phyloP scores from a whole-genome alignment of 768 basidiomycete species.

The Crepidotus variabilis region DNA sequence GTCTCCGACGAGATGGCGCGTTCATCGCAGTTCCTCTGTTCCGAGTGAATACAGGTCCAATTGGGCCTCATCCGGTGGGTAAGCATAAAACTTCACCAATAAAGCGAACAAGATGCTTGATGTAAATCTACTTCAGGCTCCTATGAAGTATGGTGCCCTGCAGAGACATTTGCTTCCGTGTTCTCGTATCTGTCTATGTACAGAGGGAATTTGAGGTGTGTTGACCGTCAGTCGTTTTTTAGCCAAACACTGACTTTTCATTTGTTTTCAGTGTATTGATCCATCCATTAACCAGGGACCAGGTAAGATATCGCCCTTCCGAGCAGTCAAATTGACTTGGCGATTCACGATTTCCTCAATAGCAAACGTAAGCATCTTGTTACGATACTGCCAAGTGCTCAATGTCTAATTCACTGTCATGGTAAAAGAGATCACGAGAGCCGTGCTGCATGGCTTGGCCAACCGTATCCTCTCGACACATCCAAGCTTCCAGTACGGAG shows the following conservation, averaged over 20 bases:
- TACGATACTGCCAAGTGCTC: background rate
- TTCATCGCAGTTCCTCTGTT: constrained; percentile 78
- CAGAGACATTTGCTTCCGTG: constrained; percentile 70
- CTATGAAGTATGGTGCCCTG: constrained; percentile 79
- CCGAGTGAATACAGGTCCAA: constrained; percentile 64
- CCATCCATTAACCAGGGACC: constrained; percentile 69
- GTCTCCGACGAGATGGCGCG: constrained; percentile 68
- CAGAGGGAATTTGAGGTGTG: constrained; percentile 70
- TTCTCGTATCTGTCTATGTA: constrained; percentile 74
- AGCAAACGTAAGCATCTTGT: background rate
- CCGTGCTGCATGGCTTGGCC: constrained; percentile 74
- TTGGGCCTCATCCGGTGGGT: constrained; percentile 79
- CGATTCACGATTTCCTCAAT: too few species aligned
- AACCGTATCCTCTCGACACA: constrained; percentile 65
- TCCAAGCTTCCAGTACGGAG: constrained; percentile 46
- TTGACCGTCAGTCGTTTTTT: background rate
- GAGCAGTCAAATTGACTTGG: background rate
- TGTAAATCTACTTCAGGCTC: constrained; percentile 45
- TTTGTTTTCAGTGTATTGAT: constrained; percentile 54
- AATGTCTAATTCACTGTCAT: background rate
- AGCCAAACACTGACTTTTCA: background rate
- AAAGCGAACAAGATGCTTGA: too few species aligned
- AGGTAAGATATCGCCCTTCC: constrained; percentile 37
- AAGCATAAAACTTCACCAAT: constrained; percentile 16
- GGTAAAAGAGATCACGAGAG: constrained; percentile 59